Conservation (phyloP, 495 filamentous ascomycete genomes). For the Aspergillus panamensis region DNA sequence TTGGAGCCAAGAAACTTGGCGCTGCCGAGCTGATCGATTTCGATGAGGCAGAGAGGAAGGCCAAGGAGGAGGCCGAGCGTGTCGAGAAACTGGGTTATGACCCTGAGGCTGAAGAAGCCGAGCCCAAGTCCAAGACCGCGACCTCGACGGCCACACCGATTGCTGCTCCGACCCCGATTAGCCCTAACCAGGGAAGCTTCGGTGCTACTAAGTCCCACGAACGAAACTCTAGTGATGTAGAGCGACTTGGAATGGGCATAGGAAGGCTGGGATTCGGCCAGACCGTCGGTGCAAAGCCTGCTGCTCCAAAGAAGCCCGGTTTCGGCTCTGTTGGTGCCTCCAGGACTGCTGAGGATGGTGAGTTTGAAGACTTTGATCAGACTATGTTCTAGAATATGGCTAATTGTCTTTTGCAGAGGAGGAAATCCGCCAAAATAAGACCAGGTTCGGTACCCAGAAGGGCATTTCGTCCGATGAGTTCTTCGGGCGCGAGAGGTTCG, state of each 20-base stretch:
- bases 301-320: slow-evolving; percentile 68
- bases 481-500: slow-evolving; percentile 85
- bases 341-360: slow-evolving; percentile 64
- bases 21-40: slow-evolving; percentile 80
- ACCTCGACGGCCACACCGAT: slow-evolving; percentile 55
- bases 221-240: slow-evolving; percentile 69
- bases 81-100: slow-evolving; percentile 99
- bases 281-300: slow-evolving; percentile 62
- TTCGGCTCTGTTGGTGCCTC: slow-evolving; percentile 84
- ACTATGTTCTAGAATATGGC: not conserved
- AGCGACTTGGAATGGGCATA: slow-evolving; percentile 89
- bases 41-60: slow-evolving; percentile 93
- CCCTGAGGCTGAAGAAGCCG: slow-evolving; percentile 76
- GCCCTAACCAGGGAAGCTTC: slow-evolving; percentile 57
- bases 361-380: slow-evolving; percentile 15
- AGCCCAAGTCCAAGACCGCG: slow-evolving; percentile 51
- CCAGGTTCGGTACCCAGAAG: slow-evolving; percentile 79
- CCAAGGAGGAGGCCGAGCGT: slow-evolving; percentile 94
- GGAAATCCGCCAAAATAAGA: slow-evolving; percentile 36
- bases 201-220: slow-evolving; percentile 54
- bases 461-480: slow-evolving; percentile 97
- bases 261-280: slow-evolving; percentile 87
- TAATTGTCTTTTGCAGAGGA: slow-evolving; percentile 29
- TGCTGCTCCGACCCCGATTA: slow-evolving; percentile 70
- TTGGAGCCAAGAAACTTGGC: slow-evolving; percentile 89